Evolutionary conservation across 2,329 filamentous ascomycete genomes (phyloP).

Genomic region (Cyanodermella asteris): DNA sequence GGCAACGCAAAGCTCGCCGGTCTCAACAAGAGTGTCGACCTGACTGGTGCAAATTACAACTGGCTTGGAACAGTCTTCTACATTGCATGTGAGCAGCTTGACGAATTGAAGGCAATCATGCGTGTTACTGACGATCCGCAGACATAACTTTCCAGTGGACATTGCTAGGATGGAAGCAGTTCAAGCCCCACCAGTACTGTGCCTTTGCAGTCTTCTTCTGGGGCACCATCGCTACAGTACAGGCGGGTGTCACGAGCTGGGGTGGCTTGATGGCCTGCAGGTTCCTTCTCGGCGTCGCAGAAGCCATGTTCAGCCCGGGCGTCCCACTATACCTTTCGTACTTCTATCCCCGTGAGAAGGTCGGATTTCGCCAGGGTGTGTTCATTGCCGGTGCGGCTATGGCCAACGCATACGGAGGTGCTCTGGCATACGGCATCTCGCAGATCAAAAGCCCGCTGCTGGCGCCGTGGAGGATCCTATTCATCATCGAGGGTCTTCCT

Average conservation of each 20-base stretch:
- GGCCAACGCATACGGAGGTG: slow-evolving; percentile 59
- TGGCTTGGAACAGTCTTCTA: slow-evolving; percentile 42
- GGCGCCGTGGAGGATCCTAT: slow-evolving; percentile 41
- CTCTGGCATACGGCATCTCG: slow-evolving; percentile 40
- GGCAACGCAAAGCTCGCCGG: slow-evolving; percentile 43
- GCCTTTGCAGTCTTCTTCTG: slow-evolving; percentile 16
- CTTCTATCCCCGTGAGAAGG: slow-evolving; percentile 33
- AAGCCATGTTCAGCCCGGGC: slow-evolving; percentile 24
- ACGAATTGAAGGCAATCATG: slow-evolving; percentile 21
- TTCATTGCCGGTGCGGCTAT: slow-evolving; percentile 39
- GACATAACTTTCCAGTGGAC: too few species aligned
- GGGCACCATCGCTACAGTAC: slow-evolving; percentile 24
- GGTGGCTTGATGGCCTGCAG: slow-evolving; percentile 26
- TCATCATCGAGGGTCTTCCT: slow-evolving; percentile 43
- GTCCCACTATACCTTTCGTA: slow-evolving; percentile 22
- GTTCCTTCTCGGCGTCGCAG: slow-evolving; percentile 24
- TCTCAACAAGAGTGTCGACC: slow-evolving; percentile 28
- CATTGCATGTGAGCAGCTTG: slow-evolving; percentile 25
- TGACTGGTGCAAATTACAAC: slow-evolving; percentile 35
- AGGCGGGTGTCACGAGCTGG: slow-evolving; percentile 24
- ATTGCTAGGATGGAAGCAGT: slow-evolving; percentile 25
- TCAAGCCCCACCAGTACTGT: slow-evolving; percentile 20
- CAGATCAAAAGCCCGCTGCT: too few species aligned
- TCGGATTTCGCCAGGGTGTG: slow-evolving; percentile 33
- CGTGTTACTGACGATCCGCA: too few species aligned